Percentiles rank a stretch among this genome's conserved stretches.
Evolutionary conservation across 2,329 filamentous ascomycete genomes (phyloP).

Genomic region (Penicillium sp.): DNA sequence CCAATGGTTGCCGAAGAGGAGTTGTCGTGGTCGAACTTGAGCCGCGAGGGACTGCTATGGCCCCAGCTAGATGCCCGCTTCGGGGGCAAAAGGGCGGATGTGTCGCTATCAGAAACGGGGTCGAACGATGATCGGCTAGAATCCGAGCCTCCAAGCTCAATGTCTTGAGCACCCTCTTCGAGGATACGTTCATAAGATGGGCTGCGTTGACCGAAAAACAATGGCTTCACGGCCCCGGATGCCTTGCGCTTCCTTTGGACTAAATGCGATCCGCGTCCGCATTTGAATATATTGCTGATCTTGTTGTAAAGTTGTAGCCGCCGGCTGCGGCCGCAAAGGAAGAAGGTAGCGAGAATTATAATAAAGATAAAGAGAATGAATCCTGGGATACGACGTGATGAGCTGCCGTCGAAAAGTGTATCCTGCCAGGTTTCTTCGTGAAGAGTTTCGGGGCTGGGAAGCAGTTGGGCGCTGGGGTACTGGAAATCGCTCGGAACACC

Average conservation of each 20-base stretch:
- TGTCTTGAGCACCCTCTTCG: constrained; percentile 76
- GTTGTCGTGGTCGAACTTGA: constrained; percentile 48
- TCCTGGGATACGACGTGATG: constrained; percentile 72
- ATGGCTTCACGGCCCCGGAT: constrained; percentile 59
- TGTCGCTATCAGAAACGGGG: constrained; percentile 61
- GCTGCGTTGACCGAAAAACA: constrained; percentile 39
- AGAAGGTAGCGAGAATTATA: constrained; percentile 69
- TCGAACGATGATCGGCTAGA: constrained; percentile 59
- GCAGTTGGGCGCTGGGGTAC: constrained; percentile 60
- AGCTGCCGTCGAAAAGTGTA: constrained; percentile 67
- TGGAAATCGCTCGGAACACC: constrained; percentile 79
- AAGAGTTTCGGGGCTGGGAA: constrained; percentile 37
- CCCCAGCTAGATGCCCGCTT: constrained; percentile 40
- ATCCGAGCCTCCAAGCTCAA: constrained; percentile 74
- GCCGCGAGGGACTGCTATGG: constrained; percentile 33
- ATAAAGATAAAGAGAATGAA: constrained; percentile 79
- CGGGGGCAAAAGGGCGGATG: constrained; percentile 63
- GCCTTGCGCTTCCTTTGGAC: constrained; percentile 60
- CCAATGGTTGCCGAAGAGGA: constrained; percentile 45
- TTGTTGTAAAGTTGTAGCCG: constrained; percentile 65
- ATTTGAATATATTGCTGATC: constrained; percentile 47
- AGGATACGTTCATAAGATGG: constrained; percentile 80
- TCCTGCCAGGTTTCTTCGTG: constrained; percentile 63
- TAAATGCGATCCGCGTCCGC: constrained; percentile 37
- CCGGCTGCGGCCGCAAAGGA: constrained; percentile 80